These are phyloP conservation scores for Clonostachys rhizophaga DNA, from an alignment of 2,329 filamentous ascomycete species.

Conservation along the genomic window DNA sequence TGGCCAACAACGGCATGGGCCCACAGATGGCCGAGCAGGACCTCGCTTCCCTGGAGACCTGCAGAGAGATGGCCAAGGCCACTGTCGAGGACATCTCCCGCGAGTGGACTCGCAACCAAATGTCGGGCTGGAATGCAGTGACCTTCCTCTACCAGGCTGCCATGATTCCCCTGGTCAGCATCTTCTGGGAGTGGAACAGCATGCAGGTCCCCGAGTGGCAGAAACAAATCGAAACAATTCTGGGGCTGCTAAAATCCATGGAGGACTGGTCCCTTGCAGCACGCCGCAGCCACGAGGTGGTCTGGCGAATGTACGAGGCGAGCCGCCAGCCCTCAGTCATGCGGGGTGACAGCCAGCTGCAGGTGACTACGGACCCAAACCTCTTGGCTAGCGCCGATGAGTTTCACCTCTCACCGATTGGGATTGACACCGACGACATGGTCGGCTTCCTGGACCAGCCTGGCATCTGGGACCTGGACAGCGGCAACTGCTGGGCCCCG, in stretches of 20 bases:
- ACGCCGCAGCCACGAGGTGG: slow-evolving; percentile 56
- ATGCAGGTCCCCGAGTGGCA: slow-evolving; percentile 46
- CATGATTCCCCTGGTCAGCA: slow-evolving; percentile 71
- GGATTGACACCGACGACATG: slow-evolving; percentile 45
- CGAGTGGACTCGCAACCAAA: slow-evolving; percentile 68
- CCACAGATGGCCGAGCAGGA: slow-evolving; percentile 55
- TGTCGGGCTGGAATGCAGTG: slow-evolving; percentile 76
- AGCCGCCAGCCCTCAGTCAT: slow-evolving; percentile 24
- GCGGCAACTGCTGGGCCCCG: slow-evolving; percentile 43
- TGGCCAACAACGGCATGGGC: slow-evolving; percentile 47
- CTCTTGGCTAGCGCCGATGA: slow-evolving; percentile 29
- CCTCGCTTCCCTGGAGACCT: slow-evolving; percentile 62
- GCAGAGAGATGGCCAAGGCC: slow-evolving; percentile 63
- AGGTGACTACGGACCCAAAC: slow-evolving; percentile 5
- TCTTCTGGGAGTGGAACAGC: slow-evolving; percentile 63
- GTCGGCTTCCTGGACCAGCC: slow-evolving; percentile 49
- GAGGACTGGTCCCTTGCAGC: slow-evolving; percentile 62
- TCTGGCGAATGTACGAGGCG: slow-evolving; percentile 60
- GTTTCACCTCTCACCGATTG: slow-evolving; percentile 46
- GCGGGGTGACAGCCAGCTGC: slow-evolving; percentile 6
- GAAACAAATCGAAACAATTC: slow-evolving; percentile 51
- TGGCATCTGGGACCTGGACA: slow-evolving; percentile 49
- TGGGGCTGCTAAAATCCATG: slow-evolving; percentile 59
- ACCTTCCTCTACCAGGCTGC: slow-evolving; percentile 79
- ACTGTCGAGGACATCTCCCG: slow-evolving; percentile 69